Percentiles rank a stretch among this genome's conserved stretches.
Evolutionary conservation across 2,329 filamentous ascomycete genomes (phyloP).

Genomic region (Alternaria solani): DNA sequence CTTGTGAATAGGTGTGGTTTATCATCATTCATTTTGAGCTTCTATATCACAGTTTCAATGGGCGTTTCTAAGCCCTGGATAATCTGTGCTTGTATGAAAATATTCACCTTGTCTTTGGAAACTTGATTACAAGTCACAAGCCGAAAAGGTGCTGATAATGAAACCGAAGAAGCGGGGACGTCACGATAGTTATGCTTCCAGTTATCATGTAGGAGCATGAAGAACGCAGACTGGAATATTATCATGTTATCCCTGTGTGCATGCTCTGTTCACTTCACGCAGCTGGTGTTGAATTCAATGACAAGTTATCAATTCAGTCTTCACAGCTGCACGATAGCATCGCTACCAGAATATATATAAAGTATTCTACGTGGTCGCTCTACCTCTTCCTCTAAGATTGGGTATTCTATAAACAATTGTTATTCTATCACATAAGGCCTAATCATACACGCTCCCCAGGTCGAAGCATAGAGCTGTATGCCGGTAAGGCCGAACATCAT

Average conservation of each 20-base stretch:
- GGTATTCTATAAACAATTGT: not conserved
- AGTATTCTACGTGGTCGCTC: not conserved
- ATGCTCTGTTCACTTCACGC: not conserved
- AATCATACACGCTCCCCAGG: not conserved
- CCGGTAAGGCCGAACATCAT: not conserved
- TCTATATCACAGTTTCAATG: not conserved
- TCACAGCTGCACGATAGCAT: not conserved
- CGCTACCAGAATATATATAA: not conserved
- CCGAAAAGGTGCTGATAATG: no score
- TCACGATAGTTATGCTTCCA: not conserved
- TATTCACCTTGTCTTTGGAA: not conserved
- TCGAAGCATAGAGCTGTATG: not conserved
- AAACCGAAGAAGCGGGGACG: not conserved
- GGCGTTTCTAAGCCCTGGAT: not conserved
- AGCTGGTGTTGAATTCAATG: not conserved
- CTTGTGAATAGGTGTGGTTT: not conserved
- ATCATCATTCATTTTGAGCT: not conserved
- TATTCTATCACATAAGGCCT: not conserved
- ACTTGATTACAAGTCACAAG: not conserved
- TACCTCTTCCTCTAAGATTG: not conserved
- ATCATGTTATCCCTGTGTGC: not conserved
- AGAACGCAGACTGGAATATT: not conserved
- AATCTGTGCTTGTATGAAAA: not conserved
- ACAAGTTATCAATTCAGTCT: not conserved
- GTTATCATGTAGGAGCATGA: not conserved